A percentile compares a stretch with the other conserved stretches of the same genome.
These are phyloP conservation scores for Talaromyces sp. DNA, from an alignment of 2,329 filamentous ascomycete species.

Conservation along the genomic window DNA sequence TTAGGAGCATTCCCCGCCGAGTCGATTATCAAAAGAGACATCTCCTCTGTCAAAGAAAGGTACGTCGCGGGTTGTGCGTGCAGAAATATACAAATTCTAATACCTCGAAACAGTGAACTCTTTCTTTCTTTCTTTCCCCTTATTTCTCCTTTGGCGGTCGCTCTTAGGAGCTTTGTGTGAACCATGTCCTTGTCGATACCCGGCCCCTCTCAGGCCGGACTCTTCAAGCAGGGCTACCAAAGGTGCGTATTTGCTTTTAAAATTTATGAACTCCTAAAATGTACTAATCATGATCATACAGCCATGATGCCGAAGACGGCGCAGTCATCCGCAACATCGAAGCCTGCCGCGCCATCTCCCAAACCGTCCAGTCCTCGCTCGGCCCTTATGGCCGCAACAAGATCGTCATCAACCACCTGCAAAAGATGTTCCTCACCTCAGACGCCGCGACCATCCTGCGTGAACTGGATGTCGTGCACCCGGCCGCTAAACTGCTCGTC, in stretches of 20 bases:
- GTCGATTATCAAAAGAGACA: neutral
- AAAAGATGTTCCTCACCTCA: slow-evolving; percentile 99
- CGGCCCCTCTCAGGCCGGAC: slow-evolving; percentile 81
- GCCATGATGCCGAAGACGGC: slow-evolving; percentile 98
- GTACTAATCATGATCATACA: slow-evolving; percentile 32
- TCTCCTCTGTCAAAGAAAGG: neutral
- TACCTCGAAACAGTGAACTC: neutral
- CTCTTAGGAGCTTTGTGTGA: slow-evolving; percentile 11
- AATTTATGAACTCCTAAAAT: neutral
- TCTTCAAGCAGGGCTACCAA: slow-evolving; percentile 96
- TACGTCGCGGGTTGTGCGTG: neutral
- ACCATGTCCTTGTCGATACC: slow-evolving; percentile 95
- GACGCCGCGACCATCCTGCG: slow-evolving; percentile 95
- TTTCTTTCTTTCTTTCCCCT: slow-evolving; percentile 9
- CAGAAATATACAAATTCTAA: neutral
- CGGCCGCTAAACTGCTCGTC: slow-evolving; percentile 92
- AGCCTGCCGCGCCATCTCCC: slow-evolving; percentile 90
- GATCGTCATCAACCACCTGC: slow-evolving; percentile 98
- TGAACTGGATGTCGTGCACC: slow-evolving; percentile 97
- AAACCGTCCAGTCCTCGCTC: slow-evolving; percentile 93
- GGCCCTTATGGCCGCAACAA: slow-evolving; percentile 98
- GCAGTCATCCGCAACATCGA: slow-evolving; percentile 98
- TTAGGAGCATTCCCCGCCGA: slow-evolving; percentile 3
- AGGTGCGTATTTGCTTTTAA: slow-evolving; percentile 53
- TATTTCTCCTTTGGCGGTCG: slow-evolving; percentile 6